A percentile compares a stretch with the other conserved stretches of the same genome.
These are phyloP conservation scores for Glebionis coronaria DNA, from an alignment of 129 eudicot genomes.

Conservation along the genomic window DNA sequence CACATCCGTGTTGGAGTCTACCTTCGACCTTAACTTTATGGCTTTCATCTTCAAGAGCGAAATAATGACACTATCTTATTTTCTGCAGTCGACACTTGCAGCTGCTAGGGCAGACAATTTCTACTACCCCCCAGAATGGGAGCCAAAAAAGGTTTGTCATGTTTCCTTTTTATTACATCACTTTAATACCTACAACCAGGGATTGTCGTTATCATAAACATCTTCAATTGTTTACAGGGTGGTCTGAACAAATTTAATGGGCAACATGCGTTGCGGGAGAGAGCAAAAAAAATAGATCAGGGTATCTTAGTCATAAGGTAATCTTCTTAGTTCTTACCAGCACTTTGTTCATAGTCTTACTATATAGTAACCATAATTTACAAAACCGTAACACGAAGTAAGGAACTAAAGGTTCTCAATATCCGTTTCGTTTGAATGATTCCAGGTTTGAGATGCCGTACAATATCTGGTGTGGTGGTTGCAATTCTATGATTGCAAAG, in stretches of 20 bases:
- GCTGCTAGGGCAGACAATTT: slow-evolving; percentile 99
- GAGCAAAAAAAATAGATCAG: slow-evolving; percentile 93
- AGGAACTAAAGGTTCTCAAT: not conserved
- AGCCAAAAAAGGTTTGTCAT: slow-evolving; percentile 66
- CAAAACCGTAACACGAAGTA: slow-evolving; percentile 4
- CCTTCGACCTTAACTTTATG: not conserved
- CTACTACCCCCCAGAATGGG: slow-evolving; percentile 99
- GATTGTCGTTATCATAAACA: not conserved
- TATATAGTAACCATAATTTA: not conserved
- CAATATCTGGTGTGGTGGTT: slow-evolving; percentile 96
- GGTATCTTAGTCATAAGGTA: slow-evolving; percentile 97
- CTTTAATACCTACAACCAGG: not conserved
- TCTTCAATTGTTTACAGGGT: slow-evolving; percentile 48
- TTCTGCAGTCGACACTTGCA: slow-evolving; percentile 88
- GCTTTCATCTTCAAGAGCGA: not conserved
- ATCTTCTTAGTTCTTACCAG: not conserved
- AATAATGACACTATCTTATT: slow-evolving; percentile 17
- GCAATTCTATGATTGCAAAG: slow-evolving; percentile 94
- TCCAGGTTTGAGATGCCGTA: slow-evolving; percentile 92
- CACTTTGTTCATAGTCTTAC: not conserved
- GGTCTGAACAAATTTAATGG: slow-evolving; percentile 92
- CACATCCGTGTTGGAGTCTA: slow-evolving; percentile 4
- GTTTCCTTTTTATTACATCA: not conserved
- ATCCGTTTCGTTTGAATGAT: not conserved
- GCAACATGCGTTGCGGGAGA: slow-evolving; percentile 96